Percentiles rank a stretch among this genome's conserved stretches.
Evolutionary conservation across 2,329 filamentous ascomycete species (phyloP).

Genomic region (Monosporascus sp.): DNA sequence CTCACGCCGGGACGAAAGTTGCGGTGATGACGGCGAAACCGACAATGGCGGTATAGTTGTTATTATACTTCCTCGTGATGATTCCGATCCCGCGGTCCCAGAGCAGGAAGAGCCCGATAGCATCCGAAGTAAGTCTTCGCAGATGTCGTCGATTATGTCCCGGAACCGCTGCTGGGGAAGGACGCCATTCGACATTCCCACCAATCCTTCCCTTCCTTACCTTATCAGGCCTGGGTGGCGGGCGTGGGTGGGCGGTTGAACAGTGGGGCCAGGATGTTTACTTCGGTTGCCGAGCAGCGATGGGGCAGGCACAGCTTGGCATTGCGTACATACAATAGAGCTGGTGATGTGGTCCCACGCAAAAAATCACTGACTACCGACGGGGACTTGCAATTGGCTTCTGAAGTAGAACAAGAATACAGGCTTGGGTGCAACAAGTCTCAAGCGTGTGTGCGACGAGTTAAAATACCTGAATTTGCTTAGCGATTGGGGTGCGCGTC

Average conservation of each 20-base stretch:
- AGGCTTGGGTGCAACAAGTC: too few species aligned
- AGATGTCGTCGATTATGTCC: not conserved
- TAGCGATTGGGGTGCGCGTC: too few species aligned
- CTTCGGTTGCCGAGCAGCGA: not conserved
- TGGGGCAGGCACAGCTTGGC: not conserved
- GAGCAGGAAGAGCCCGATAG: not conserved
- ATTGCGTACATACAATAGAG: not conserved
- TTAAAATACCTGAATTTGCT: too few species aligned
- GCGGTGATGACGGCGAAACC: not conserved
- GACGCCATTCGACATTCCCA: not conserved
- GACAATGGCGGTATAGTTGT: not conserved
- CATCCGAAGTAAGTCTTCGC: not conserved
- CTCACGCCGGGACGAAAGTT: not conserved
- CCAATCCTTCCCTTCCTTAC: not conserved
- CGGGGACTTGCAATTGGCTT: too few species aligned
- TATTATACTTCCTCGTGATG: not conserved
- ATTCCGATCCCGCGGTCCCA: too few species aligned
- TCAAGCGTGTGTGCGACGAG: too few species aligned
- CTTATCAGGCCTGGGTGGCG: not conserved
- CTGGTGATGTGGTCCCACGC: too few species aligned
- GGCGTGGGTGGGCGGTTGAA: not conserved
- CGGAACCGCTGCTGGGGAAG: slow-evolving; percentile 2
- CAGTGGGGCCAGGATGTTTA: not conserved
- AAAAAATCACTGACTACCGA: too few species aligned
- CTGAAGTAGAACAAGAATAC: too few species aligned